Conservation (phyloP, 192 early-diverging fungal genomes). For the Lobosporangium transversale region DNA sequence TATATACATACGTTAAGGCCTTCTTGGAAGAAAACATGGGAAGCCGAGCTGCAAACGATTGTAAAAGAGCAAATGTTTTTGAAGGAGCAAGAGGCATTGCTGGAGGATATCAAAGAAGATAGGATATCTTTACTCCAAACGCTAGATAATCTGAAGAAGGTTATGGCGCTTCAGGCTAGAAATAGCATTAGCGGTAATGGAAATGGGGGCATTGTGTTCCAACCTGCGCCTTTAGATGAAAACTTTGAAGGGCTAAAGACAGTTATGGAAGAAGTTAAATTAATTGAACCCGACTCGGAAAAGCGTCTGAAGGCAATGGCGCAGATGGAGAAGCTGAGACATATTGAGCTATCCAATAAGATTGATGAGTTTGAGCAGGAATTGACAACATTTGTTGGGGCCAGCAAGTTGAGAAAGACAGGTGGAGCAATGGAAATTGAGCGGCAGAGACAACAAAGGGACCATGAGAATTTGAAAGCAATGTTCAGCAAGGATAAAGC, state of each 20-base stretch:
- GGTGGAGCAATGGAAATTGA: conserved; percentile 81
- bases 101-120: conserved; percentile 77
- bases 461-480: conserved; percentile 68
- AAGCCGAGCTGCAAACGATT: conserved; percentile 83
- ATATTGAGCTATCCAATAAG: conserved; percentile 70
- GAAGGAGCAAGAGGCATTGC: conserved; percentile 79
- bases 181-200: conserved; percentile 10
- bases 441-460: conserved; percentile 72
- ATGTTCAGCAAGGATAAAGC: conserved; percentile 42
- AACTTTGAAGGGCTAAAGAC: conserved; percentile 70
- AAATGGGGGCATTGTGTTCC: conserved; percentile 67
- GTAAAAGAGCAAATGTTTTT: conserved; percentile 82
- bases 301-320: conserved; percentile 74
- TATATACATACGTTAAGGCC: conserved; percentile 71
- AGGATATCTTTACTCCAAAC: conserved; percentile 66
- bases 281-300: conserved; percentile 73
- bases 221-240: conserved; percentile 63
- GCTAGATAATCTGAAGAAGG: conserved; percentile 68
- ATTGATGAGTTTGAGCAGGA: conserved; percentile 85
- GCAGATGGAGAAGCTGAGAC: conserved; percentile 71
- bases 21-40: conserved; percentile 88
- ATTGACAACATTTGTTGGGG: conserved; percentile 70
- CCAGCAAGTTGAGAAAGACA: conserved; percentile 75
- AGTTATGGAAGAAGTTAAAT: conserved; percentile 73
- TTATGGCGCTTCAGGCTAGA: conserved; percentile 65